Evolutionary conservation across 208 protist species (phyloP), one percentile per base, ranked within the genome.

Genomic region (Herpetomonas tarakana): DNA sequence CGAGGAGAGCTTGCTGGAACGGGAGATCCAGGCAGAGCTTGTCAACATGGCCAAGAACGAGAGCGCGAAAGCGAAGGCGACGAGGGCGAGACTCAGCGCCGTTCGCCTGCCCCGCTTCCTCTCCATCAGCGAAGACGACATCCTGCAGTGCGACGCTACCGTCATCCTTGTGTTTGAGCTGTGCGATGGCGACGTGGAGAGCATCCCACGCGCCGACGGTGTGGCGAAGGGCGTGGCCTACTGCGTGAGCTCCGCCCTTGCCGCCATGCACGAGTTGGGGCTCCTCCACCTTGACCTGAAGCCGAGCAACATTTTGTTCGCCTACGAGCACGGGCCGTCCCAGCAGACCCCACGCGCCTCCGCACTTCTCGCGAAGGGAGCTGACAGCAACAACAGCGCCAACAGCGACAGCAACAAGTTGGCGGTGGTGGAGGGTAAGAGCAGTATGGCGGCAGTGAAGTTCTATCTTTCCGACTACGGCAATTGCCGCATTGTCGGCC

Each of bases 381-480:
- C 30, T 12, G 25, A 38, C 7, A 11, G 25, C 6, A 11, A 59
- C 46, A 61, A 51, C 31, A 62, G 45, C 65, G 52, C 44, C 46
- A 60, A 18, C 27, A 22, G 22, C 9, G 25, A 19, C 49, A 18
- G 54, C 56, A 25, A 7, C 71, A 7, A 22, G 25, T 24, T 18
- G 26, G 25, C 11, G 14, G 18, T 11, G 24, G 9, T 41, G 6
- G 35, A 39, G 1, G 18, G n/a, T 0, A 30, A 61, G 46, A 63
- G 56, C 22, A 69, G 27, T 21, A 56, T 25, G 50, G 57, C 59
- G 1, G 67, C 81, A 6, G 57, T 92, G 19, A 89, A 88, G 56
- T 94, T 94, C 62, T 94, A 92, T 55, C 67, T 94, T 2, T 88
- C 78, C 30, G 88, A 94, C 69, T 94, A 92, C 53, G 88, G 88